Percentiles rank a stretch among this genome's conserved stretches.
These are phyloP conservation scores for Pestalotiopsis sp. DNA, from an alignment of 2,329 filamentous ascomycete genomes.

Conservation along the genomic window DNA sequence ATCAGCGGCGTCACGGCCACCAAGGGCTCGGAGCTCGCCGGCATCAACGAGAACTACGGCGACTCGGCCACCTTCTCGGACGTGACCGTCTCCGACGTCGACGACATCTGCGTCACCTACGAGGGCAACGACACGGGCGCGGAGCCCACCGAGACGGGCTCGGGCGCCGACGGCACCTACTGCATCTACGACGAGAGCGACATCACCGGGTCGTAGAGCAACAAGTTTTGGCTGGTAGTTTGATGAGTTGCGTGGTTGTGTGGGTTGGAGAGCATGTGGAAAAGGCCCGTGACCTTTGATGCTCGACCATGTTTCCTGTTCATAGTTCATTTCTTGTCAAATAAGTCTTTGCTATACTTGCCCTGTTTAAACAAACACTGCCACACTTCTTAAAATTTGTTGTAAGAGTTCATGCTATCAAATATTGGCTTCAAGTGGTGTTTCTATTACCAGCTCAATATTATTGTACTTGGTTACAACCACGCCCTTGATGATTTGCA, in stretches of 20 bases:
- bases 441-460: too few species aligned
- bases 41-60: slow-evolving; percentile 42
- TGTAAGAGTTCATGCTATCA: too few species aligned
- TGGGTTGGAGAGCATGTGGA: background rate
- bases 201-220: slow-evolving; percentile 9
- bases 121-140: slow-evolving; percentile 22
- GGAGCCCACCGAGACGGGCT: slow-evolving; percentile 21
- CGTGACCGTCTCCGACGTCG: slow-evolving; percentile 22
- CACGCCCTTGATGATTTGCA: too few species aligned
- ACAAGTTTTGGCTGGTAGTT: too few species aligned
- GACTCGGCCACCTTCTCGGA: slow-evolving; percentile 31
- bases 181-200: slow-evolving; percentile 20
- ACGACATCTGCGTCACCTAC: slow-evolving; percentile 24
- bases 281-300: too few species aligned
- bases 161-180: slow-evolving; percentile 19
- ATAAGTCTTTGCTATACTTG: background rate
- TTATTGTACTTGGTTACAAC: too few species aligned
- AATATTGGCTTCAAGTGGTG: too few species aligned
- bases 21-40: slow-evolving; percentile 25
- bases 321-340: background rate
- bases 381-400: too few species aligned
- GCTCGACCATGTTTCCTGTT: background rate
- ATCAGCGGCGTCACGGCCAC: slow-evolving; percentile 35
- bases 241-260: background rate
- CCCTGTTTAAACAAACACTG: background rate